Percentiles rank a stretch among this genome's conserved stretches.
phyloP scores from a whole-genome alignment of 306 rosid genomes.

The Glycyrrhiza uralensis region DNA sequence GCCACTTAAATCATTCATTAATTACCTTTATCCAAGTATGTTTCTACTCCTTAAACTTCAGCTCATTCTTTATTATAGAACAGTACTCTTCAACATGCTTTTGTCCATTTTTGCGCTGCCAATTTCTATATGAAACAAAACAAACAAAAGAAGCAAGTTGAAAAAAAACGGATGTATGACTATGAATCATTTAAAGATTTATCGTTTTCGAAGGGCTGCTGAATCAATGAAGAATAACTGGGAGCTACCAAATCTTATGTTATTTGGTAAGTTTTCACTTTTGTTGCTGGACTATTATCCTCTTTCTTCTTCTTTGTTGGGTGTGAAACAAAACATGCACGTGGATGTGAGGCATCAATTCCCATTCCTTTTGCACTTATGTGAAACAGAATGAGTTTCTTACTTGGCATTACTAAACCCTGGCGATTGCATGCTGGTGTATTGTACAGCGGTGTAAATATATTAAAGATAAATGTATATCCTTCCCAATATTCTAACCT shows the following conservation, averaged over 20 bases:
- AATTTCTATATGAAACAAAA: conserved; percentile 4
- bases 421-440: background rate
- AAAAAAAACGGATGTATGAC: background rate
- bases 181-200: background rate
- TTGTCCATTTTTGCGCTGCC: background rate
- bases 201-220: conserved; percentile 3
- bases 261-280: conserved; percentile 12
- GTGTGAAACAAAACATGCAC: background rate
- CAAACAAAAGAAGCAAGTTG: background rate
- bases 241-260: background rate
- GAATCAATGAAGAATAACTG: background rate
- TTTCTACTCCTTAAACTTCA: conserved; percentile 19
- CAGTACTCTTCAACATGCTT: background rate
- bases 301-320: background rate
- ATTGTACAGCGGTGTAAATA: background rate
- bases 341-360: background rate
- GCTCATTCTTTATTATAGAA: conserved; percentile 6
- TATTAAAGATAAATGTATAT: background rate
- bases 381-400: background rate
- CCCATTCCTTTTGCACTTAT: background rate
- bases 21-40: conserved; percentile 26
- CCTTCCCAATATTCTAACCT: background rate
- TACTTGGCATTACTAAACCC: background rate
- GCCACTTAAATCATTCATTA: background rate
- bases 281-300: background rate